These are phyloP conservation scores for Rhodocollybia butyracea DNA, from an alignment of 768 basidiomycete species.

Conservation along the genomic window DNA sequence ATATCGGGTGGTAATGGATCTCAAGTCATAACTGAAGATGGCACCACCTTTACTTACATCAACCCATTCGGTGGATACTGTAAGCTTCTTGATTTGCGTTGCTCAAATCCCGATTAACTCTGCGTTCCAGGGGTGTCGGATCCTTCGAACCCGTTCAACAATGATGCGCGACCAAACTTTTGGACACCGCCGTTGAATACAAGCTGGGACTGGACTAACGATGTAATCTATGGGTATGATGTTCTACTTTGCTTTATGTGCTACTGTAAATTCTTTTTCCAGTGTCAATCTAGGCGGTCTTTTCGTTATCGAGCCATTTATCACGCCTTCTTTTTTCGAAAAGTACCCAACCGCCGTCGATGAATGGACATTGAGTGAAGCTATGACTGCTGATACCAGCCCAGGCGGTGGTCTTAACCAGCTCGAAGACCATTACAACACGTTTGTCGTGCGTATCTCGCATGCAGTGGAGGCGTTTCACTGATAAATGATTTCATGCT, in stretches of 20 bases:
- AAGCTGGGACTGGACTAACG: constrained; percentile 65
- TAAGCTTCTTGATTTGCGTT: constrained; percentile 32
- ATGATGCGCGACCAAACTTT: constrained; percentile 68
- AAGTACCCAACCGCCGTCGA: constrained; percentile 62
- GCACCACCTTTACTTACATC: constrained; percentile 69
- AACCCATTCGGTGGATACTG: constrained; percentile 78
- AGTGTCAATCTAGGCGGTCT: constrained; percentile 66
- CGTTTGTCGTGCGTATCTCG: constrained; percentile 65
- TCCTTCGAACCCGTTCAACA: constrained; percentile 72
- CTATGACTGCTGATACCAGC: constrained; percentile 64
- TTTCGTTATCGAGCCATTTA: constrained; percentile 65
- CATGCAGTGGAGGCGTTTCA: not conserved
- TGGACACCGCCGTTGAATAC: constrained; percentile 81
- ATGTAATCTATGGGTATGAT: constrained; percentile 60
- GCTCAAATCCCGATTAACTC: constrained; percentile 8
- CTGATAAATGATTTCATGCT: not conserved
- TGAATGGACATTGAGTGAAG: constrained; percentile 69
- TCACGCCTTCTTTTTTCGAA: constrained; percentile 65
- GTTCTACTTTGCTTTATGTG: not conserved
- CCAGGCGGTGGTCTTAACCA: constrained; percentile 55
- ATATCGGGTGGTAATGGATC: constrained; percentile 66
- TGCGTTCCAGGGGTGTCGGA: constrained; percentile 55
- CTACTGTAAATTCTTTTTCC: not conserved
- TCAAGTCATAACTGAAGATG: constrained; percentile 59
- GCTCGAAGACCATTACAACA: constrained; percentile 75